These are phyloP conservation scores for Chloris gayana DNA, from an alignment of 176 grass and related monocot genomes.

Conservation along the genomic window DNA sequence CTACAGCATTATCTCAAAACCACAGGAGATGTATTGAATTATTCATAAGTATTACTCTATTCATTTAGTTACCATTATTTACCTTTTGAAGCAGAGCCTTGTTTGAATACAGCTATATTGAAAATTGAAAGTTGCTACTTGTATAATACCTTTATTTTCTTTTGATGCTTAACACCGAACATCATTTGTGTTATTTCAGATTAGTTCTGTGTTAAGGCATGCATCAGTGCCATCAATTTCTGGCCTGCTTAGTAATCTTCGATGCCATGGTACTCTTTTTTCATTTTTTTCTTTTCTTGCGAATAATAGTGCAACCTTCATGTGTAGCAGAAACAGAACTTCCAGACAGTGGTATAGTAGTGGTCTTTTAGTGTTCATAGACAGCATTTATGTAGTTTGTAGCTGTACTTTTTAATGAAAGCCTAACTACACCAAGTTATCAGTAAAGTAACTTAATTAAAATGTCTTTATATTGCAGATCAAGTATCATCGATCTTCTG, in stretches of 20 bases:
- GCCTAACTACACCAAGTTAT: slow-evolving; percentile 28
- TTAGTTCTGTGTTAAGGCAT: slow-evolving; percentile 77
- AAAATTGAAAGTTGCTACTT: background rate
- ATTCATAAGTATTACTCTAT: slow-evolving; percentile 17
- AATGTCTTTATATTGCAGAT: slow-evolving; percentile 59
- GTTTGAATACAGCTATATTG: background rate
- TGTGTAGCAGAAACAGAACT: background rate
- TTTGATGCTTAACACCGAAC: slow-evolving; percentile 24
- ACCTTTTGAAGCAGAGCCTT: slow-evolving; percentile 29
- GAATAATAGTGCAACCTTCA: background rate
- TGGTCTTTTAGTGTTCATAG: background rate
- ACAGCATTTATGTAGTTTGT: background rate
- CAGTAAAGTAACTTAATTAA: slow-evolving; percentile 6
- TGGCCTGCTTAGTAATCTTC: slow-evolving; percentile 73
- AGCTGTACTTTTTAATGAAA: background rate
- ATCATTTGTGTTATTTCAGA: slow-evolving; percentile 64
- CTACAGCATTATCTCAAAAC: slow-evolving; percentile 21
- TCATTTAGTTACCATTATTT: slow-evolving; percentile 23
- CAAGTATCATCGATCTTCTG: slow-evolving; percentile 92
- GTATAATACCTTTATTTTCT: slow-evolving; percentile 16
- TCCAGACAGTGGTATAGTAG: background rate
- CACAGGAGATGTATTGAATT: background rate
- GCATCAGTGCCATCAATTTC: slow-evolving; percentile 71
- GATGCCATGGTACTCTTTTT: slow-evolving; percentile 66
- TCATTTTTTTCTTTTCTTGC: slow-evolving; percentile 7